These are phyloP conservation scores for Aspergillus brunneoviolaceus DNA, from an alignment of 2,329 filamentous ascomycete genomes.

Conservation along the genomic window DNA sequence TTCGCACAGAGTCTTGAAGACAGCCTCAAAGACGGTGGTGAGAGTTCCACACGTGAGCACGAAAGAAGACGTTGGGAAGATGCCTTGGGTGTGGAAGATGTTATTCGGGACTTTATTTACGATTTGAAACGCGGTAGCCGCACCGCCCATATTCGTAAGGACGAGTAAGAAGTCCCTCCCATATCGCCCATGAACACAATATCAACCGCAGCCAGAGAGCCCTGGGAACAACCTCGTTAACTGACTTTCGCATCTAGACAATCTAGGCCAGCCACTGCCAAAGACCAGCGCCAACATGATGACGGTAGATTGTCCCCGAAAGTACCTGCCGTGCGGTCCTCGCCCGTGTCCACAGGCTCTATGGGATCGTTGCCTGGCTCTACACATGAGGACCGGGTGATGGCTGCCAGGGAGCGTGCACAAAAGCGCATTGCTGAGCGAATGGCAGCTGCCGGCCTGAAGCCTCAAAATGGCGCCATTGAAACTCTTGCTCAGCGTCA, in stretches of 20 bases:
- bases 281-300: constrained; percentile 55
- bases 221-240: neutral
- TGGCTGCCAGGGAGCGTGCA: constrained; percentile 95
- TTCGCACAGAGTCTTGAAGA: constrained; percentile 84
- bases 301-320: constrained; percentile 51
- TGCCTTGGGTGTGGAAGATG: constrained; percentile 90
- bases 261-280: constrained; percentile 52
- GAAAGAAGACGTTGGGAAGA: constrained; percentile 95
- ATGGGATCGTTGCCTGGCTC: constrained; percentile 79
- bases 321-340: constrained; percentile 33
- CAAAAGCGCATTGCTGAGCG: constrained; percentile 96
- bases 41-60: constrained; percentile 77
- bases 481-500: constrained; percentile 81
- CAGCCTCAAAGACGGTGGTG: constrained; percentile 75
- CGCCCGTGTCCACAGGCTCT: constrained; percentile 51
- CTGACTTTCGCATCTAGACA: constrained; percentile 37
- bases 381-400: constrained; percentile 88
- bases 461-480: constrained; percentile 72
- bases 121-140: constrained; percentile 87
- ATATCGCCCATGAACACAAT: neutral
- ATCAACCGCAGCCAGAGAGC: neutral
- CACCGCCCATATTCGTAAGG: constrained; percentile 66
- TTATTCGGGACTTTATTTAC: constrained; percentile 96
- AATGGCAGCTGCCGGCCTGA: constrained; percentile 88
- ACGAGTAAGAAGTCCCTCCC: constrained; percentile 49